phyloP scores from a whole-genome alignment of 345 rosid species.

The Eucalyptus curtisii region DNA sequence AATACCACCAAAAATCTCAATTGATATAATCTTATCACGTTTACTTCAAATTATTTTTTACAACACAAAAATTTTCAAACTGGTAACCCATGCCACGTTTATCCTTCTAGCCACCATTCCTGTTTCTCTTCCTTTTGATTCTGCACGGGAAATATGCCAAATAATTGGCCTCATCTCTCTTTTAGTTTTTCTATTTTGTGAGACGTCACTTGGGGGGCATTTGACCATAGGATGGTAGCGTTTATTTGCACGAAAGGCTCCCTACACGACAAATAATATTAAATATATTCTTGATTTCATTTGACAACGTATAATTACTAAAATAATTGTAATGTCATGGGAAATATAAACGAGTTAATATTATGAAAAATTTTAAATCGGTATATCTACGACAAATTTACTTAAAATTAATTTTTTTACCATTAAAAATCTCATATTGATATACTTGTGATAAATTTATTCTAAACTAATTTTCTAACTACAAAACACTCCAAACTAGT shows the following conservation, averaged over 20 bases:
- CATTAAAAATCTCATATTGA: accelerated
- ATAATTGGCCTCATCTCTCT: neutral
- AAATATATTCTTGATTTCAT: neutral
- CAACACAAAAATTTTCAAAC: accelerated
- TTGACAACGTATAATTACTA: accelerated
- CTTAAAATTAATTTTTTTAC: accelerated
- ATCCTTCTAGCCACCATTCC: neutral
- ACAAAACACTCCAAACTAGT: accelerated
- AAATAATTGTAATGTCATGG: neutral
- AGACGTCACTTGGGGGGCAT: neutral
- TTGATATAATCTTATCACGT: accelerated
- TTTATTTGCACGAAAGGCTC: no score
- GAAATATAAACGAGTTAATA: accelerated
- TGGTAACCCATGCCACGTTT: neutral
- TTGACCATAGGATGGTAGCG: neutral
- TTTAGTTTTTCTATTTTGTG: neutral
- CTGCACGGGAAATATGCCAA: neutral
- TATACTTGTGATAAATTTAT: accelerated
- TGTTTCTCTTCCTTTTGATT: neutral
- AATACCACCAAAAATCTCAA: neutral
- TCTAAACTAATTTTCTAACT: accelerated
- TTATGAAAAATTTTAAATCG: accelerated
- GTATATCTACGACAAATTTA: accelerated
- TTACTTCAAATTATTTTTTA: neutral
- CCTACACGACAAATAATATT: neutral